phyloP scores from a whole-genome alignment of 768 basidiomycete species.

The Hydnomerulius pinastri region DNA sequence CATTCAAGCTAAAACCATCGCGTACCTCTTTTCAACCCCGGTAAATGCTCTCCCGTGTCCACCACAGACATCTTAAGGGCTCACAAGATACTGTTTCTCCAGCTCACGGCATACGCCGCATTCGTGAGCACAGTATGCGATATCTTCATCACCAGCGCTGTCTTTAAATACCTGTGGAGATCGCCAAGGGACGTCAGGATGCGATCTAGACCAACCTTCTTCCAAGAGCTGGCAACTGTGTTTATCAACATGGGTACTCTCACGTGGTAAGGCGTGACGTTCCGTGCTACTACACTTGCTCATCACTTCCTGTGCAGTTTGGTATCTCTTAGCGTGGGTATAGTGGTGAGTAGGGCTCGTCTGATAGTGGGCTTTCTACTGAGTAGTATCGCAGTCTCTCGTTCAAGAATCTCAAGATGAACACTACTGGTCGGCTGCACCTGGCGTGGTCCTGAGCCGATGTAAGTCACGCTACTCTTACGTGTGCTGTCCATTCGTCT shows the following conservation, averaged over 20 bases:
- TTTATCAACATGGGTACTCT: slow-evolving; percentile 13
- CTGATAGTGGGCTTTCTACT: too few species aligned
- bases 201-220: not conserved
- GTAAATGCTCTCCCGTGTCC: not conserved
- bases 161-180: slow-evolving; percentile 22
- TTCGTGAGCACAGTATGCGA: not conserved
- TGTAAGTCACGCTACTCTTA: too few species aligned
- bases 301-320: too few species aligned
- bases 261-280: slow-evolving; percentile 8
- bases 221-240: slow-evolving; percentile 13
- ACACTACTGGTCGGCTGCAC: too few species aligned
- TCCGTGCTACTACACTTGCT: not conserved
- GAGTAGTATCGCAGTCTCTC: too few species aligned
- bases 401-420: too few species aligned
- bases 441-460: too few species aligned
- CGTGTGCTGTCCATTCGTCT: too few species aligned
- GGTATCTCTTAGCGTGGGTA: too few species aligned
- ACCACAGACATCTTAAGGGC: too few species aligned
- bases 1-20: slow-evolving; percentile 1
- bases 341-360: too few species aligned
- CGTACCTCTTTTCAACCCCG: not conserved
- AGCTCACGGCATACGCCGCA: slow-evolving; percentile 4
- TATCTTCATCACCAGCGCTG: not conserved
- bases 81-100: not conserved
- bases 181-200: slow-evolving; percentile 12